Conservation (phyloP, 2,329 filamentous ascomycete genomes). For the Sporothrix curviconia region DNA sequence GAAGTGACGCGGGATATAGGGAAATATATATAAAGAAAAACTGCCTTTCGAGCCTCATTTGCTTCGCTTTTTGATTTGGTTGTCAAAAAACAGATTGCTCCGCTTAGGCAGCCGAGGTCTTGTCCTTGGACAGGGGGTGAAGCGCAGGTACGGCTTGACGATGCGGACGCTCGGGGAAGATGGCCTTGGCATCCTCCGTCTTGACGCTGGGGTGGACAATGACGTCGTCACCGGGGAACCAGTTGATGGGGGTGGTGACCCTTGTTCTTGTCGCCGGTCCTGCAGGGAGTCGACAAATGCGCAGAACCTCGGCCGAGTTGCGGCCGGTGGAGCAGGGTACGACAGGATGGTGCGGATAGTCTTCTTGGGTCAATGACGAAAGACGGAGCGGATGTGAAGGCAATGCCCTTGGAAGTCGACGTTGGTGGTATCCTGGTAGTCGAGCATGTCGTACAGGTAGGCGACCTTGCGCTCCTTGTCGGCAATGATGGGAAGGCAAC, state of each 20-base stretch:
- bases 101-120: slow-evolving; percentile 12
- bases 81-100: not conserved
- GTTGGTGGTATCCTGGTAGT: slow-evolving; percentile 75
- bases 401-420: slow-evolving; percentile 76
- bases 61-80: not conserved
- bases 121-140: slow-evolving; percentile 55
- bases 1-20: not conserved
- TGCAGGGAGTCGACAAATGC: slow-evolving; percentile 73
- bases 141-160: slow-evolving; percentile 68
- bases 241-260: slow-evolving; percentile 87
- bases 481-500: slow-evolving; percentile 72
- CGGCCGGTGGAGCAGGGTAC: slow-evolving; percentile 89
- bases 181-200: slow-evolving; percentile 77
- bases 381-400: slow-evolving; percentile 91
- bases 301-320: slow-evolving; percentile 72
- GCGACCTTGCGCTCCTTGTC: slow-evolving; percentile 73
- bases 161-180: slow-evolving; percentile 73
- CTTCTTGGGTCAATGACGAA: slow-evolving; percentile 90
- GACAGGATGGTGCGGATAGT: slow-evolving; percentile 87
- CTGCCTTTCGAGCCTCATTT: not conserved
- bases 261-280: slow-evolving; percentile 79
- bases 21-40: not conserved
- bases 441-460: slow-evolving; percentile 74
- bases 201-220: slow-evolving; percentile 80
- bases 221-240: slow-evolving; percentile 81